phyloP scores from a whole-genome alignment of 2,329 filamentous ascomycete genomes.

The Fulvia fulva region DNA sequence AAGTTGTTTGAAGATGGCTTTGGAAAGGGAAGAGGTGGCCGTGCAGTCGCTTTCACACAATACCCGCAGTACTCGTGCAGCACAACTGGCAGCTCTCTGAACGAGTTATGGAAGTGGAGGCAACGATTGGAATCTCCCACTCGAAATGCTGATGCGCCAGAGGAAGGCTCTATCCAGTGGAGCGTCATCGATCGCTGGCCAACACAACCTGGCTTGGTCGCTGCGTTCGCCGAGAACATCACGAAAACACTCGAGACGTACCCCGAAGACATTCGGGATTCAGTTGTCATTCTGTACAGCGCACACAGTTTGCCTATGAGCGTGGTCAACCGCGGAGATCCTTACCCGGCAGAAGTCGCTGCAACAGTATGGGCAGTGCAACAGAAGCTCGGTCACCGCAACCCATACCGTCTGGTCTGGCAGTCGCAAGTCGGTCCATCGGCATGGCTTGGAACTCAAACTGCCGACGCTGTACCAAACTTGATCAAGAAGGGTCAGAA shows the following conservation, averaged over 20 bases:
- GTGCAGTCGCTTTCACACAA: slow-evolving; percentile 95
- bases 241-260: slow-evolving; percentile 81
- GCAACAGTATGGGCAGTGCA: slow-evolving; percentile 97
- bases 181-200: slow-evolving; percentile 98
- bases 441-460: slow-evolving; percentile 94
- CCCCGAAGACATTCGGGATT: slow-evolving; percentile 70
- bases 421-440: slow-evolving; percentile 96
- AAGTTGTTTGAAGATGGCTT: slow-evolving; percentile 83
- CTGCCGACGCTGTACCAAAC: slow-evolving; percentile 77
- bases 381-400: slow-evolving; percentile 78
- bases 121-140: slow-evolving; percentile 64
- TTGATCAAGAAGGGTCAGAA: slow-evolving; percentile 90
- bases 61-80: slow-evolving; percentile 99
- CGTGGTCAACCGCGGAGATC: slow-evolving; percentile 92
- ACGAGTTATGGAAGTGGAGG: slow-evolving; percentile 97
- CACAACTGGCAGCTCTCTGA: slow-evolving; percentile 91
- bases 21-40: slow-evolving; percentile 80
- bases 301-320: slow-evolving; percentile 96
- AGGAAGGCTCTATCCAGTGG: slow-evolving; percentile 76
- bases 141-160: slow-evolving; percentile 44
- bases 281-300: slow-evolving; percentile 81
- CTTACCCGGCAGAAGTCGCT: slow-evolving; percentile 91
- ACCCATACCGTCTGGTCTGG: slow-evolving; percentile 93
- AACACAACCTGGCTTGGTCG: slow-evolving; percentile 80
- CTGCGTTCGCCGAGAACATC: slow-evolving; percentile 90